Conservation (phyloP, 441 rosid genomes). For the Metrosideros polymorpha region DNA sequence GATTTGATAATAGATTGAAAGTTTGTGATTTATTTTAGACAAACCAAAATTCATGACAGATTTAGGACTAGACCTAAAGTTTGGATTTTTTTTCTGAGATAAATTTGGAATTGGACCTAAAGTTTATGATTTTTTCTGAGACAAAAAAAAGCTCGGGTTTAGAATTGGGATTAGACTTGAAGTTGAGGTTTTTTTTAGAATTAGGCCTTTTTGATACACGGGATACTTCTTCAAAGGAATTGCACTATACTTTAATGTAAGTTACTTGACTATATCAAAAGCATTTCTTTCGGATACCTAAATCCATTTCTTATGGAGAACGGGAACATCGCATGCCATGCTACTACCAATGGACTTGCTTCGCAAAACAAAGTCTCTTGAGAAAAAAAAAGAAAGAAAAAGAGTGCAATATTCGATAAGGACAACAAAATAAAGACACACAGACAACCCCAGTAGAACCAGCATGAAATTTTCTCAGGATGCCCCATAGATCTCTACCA, state of each 20-base stretch:
- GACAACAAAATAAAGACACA: background rate
- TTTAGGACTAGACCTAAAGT: no score
- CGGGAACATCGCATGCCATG: background rate
- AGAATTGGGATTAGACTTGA: no score
- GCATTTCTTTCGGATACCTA: background rate
- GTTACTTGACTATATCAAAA: background rate
- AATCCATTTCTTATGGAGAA: background rate
- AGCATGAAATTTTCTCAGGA: background rate
- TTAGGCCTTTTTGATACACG: no score
- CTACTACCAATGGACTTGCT: background rate
- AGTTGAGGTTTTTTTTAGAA: no score
- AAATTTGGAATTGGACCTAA: no score
- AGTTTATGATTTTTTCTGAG: no score
- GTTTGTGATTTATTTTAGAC: no score
- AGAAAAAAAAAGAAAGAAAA: background rate
- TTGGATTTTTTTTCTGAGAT: no score
- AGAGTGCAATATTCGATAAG: background rate
- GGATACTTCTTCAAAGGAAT: background rate
- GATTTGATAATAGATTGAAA: no score
- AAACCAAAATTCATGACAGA: no score
- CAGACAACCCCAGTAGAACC: background rate
- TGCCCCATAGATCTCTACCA: background rate
- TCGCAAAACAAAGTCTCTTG: background rate
- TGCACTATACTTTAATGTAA: background rate
- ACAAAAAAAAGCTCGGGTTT: no score